phyloP scores from a whole-genome alignment of 495 filamentous ascomycete genomes.

The Penicillium salamii region DNA sequence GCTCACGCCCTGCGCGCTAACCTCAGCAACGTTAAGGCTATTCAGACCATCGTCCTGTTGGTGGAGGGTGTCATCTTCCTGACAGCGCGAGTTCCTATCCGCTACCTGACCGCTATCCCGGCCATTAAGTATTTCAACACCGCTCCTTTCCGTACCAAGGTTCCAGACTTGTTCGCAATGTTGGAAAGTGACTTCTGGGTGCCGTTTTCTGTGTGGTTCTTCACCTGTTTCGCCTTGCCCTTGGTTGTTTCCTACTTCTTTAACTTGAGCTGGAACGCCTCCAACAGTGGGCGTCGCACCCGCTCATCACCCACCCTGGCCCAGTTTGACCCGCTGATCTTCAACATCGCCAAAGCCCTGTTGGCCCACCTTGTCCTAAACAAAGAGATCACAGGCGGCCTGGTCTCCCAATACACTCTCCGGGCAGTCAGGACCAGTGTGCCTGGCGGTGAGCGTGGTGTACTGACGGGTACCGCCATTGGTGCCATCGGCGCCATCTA shows the following conservation, averaged over 20 bases:
- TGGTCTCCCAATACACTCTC: slow-evolving; percentile 56
- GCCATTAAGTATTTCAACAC: slow-evolving; percentile 44
- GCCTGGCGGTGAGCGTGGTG: slow-evolving; percentile 61
- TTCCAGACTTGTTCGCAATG: slow-evolving; percentile 82
- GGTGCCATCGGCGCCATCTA: slow-evolving; percentile 71
- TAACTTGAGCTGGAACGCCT: slow-evolving; percentile 64
- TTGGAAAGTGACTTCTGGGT: slow-evolving; percentile 79
- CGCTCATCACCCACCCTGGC: slow-evolving; percentile 37
- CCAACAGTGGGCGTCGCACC: slow-evolving; percentile 23
- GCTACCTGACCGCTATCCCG: slow-evolving; percentile 68
- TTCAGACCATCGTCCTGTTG: slow-evolving; percentile 62
- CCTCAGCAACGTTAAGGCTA: slow-evolving; percentile 65
- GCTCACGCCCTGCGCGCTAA: slow-evolving; percentile 53
- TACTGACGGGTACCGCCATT: slow-evolving; percentile 69
- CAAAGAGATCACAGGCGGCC: slow-evolving; percentile 61
- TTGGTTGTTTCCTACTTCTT: slow-evolving; percentile 76
- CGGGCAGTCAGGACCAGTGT: slow-evolving; percentile 61
- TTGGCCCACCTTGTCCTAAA: slow-evolving; percentile 75
- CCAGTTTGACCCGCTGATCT: slow-evolving; percentile 78
- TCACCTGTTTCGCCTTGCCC: slow-evolving; percentile 69
- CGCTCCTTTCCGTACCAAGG: slow-evolving; percentile 51
- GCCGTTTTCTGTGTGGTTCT: slow-evolving; percentile 71
- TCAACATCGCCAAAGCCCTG: slow-evolving; percentile 82
- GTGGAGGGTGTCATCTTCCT: slow-evolving; percentile 52
- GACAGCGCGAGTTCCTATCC: slow-evolving; percentile 53